Evolutionary conservation across 2,329 filamentous ascomycete genomes (phyloP), one percentile per base, ranked within the genome.

Genomic region (Aspergillus piperis): DNA sequence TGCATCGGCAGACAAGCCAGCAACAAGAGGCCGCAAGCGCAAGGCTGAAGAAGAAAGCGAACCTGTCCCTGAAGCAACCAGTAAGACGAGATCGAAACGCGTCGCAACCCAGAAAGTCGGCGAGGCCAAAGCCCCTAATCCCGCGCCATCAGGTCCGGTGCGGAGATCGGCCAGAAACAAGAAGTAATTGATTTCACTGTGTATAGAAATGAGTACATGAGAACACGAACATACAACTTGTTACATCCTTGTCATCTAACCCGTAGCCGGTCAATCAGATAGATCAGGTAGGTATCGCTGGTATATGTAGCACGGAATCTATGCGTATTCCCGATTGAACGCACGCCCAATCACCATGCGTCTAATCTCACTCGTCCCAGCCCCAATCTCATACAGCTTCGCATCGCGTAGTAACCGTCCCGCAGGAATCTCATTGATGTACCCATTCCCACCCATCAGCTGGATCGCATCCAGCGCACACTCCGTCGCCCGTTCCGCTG

Each of bases 351-450:
- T 96, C 4, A 99, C 92, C 87, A 98, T 96, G 65, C 93, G 84
- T 66, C 95, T 84, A 54, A 99, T 89, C 80, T 99, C 95, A 62
- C 92, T 96, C 3, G 95, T 98, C 5, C 95, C 95, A 5, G 95
- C 95, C 1, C 95, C 95, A 73, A 99, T 98, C 79, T 98, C 95
- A 75, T 99, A 99, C 62, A 99, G 76, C 73, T 90, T 90, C 3
- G 87, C 87, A 77, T 90, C 87, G 71, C 95, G 80, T 68, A 98
- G 78, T 66, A 98, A 83, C 65, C 94, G 83, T 21, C 93, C 96
- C 0, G 92, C 93, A 0, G 92, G 89, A 80, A 98, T 92, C 79
- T 99, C 95, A 76, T 97, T 96, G 68, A 96, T 87, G 73, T 98
- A 98, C 3, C 94, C 94, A 86, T 94, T 98, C 0, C 94, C 95